phyloP scores from a whole-genome alignment of 805 yeast species.

The Candida namnaoensis region DNA sequence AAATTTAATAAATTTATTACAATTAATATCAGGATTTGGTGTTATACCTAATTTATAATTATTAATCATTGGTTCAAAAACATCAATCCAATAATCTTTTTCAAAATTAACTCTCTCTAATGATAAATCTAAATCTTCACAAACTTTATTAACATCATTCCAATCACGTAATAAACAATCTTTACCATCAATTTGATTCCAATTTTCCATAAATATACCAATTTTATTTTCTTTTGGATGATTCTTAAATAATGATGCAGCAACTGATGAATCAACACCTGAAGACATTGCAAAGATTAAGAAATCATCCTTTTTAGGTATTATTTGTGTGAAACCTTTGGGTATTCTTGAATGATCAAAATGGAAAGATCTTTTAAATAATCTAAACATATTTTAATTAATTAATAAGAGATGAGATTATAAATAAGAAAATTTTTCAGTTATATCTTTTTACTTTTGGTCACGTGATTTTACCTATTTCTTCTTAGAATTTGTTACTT shows the following conservation, averaged over 20 bases:
- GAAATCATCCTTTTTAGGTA: conserved; percentile 45
- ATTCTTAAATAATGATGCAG: conserved; percentile 57
- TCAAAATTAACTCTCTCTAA: conserved; percentile 79
- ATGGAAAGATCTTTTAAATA: background rate
- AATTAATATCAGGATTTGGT: conserved; percentile 91
- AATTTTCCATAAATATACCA: conserved; percentile 92
- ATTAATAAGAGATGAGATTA: no score
- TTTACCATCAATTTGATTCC: conserved; percentile 29
- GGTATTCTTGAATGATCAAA: conserved; percentile 5
- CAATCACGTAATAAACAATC: conserved; percentile 83
- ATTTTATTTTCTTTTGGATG: conserved; percentile 53
- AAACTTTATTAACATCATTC: conserved; percentile 69
- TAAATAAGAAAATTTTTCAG: no score
- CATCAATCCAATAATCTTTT: conserved; percentile 86
- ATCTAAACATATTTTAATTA: background rate
- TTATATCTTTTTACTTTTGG: no score
- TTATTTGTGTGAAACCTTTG: conserved; percentile 23
- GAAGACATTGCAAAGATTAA: conserved; percentile 89
- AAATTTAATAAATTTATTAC: conserved; percentile 82
- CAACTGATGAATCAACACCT: conserved; percentile 92
- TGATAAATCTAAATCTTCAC: conserved; percentile 51
- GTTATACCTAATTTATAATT: conserved; percentile 67
- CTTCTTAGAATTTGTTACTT: no score
- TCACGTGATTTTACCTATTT: no score
- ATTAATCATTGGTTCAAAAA: conserved; percentile 86